Evolutionary conservation across 495 filamentous ascomycete genomes (phyloP).

Genomic region (Lophium mytilinum): DNA sequence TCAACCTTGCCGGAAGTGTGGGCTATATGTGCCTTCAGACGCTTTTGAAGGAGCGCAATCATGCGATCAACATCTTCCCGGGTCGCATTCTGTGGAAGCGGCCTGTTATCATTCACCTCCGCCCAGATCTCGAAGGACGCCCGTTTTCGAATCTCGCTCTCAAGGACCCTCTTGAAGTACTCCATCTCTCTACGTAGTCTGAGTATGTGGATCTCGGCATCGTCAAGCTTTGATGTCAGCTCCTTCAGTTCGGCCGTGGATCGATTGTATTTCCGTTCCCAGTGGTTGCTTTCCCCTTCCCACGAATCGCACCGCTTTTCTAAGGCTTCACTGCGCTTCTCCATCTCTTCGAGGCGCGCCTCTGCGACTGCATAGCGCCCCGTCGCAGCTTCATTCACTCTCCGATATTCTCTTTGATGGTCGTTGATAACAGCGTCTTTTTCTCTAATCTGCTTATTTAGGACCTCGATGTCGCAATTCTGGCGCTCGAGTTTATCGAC

Average conservation of each 20-base stretch:
- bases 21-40: conserved; percentile 8
- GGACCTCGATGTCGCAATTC: conserved; percentile 16
- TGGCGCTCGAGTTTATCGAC: neutral
- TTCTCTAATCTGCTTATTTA: conserved; percentile 21
- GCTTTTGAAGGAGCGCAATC: conserved; percentile 18
- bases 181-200: too few relatives aligned
- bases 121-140: conserved; percentile 5
- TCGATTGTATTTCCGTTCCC: too few relatives aligned
- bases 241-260: too few relatives aligned
- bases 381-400: too few relatives aligned
- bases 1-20: neutral
- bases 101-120: conserved; percentile 1
- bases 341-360: too few relatives aligned
- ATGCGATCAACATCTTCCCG: conserved; percentile 19
- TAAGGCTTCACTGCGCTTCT: too few relatives aligned
- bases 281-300: too few relatives aligned
- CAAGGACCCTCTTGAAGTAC: neutral
- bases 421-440: conserved; percentile 6
- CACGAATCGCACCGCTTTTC: too few relatives aligned
- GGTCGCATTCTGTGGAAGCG: conserved; percentile 13
- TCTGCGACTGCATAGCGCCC: too few relatives aligned
- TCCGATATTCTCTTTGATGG: neutral
- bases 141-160: conserved; percentile 17
- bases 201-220: too few relatives aligned
- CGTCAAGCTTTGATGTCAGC: too few relatives aligned